These are phyloP conservation scores for Rhizopogon vulgaris DNA, from an alignment of 768 basidiomycete genomes.

Conservation along the genomic window DNA sequence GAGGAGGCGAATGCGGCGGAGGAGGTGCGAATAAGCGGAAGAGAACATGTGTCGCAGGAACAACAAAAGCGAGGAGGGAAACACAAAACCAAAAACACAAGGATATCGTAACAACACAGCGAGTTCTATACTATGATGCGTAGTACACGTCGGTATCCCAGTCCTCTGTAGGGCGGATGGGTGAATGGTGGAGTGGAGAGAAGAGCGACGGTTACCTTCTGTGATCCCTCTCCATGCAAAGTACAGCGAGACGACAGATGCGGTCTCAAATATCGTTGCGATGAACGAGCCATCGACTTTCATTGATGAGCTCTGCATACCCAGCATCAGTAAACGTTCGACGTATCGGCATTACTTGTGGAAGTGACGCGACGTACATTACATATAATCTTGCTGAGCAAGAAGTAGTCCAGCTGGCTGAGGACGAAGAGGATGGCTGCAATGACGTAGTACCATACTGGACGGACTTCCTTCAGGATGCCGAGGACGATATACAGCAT, in stretches of 20 bases:
- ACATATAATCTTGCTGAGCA: constrained; percentile 75
- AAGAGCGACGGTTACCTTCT: constrained; percentile 49
- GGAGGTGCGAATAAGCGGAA: background rate
- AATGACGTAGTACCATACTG: constrained; percentile 73
- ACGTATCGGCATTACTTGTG: constrained; percentile 13
- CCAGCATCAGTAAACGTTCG: constrained; percentile 6
- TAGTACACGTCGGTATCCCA: constrained; percentile 49
- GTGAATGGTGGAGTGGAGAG: background rate
- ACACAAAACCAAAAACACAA: constrained; percentile 4
- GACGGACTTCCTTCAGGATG: constrained; percentile 72
- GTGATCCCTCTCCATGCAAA: constrained; percentile 86
- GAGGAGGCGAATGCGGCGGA: background rate
- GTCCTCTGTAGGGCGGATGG: constrained; percentile 29
- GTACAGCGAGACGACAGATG: constrained; percentile 60
- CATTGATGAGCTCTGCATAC: constrained; percentile 46
- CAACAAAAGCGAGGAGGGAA: background rate
- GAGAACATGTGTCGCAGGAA: constrained; percentile 5
- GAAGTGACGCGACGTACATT: constrained; percentile 38
- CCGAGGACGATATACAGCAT: constrained; percentile 79
- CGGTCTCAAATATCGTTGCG: constrained; percentile 79
- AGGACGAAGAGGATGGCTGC: constrained; percentile 74
- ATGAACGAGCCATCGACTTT: constrained; percentile 86
- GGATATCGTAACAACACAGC: constrained; percentile 5
- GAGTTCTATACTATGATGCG: constrained; percentile 25
- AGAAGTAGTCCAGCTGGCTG: constrained; percentile 77